Conservation (phyloP, 2,329 filamentous ascomycete genomes). For the Blastomyces gilchristii region DNA sequence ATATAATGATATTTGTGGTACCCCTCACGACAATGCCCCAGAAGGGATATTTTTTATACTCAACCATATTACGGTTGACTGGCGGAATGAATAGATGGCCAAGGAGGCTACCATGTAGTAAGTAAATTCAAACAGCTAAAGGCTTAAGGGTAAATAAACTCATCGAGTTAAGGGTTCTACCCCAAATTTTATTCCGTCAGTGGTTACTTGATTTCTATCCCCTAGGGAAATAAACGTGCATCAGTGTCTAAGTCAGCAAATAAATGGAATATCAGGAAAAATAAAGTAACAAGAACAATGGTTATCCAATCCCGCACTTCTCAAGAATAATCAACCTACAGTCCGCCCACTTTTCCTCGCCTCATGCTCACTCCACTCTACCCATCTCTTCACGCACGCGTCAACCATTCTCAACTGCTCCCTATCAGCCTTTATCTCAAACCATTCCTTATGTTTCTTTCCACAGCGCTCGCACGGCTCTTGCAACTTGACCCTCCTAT, state of each 20-base stretch:
- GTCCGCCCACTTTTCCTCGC: conserved; percentile 42
- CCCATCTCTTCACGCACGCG: conserved; percentile 72
- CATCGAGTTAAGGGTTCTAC: neutral
- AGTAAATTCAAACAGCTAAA: neutral
- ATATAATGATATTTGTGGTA: neutral
- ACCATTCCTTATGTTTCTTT: conserved; percentile 86
- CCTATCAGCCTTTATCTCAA: conserved; percentile 68
- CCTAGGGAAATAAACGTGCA: neutral
- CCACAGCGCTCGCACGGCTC: conserved; percentile 67
- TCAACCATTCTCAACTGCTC: conserved; percentile 59
- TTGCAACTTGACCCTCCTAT: conserved; percentile 45
- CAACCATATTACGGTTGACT: neutral
- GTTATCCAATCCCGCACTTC: neutral
- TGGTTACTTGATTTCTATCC: neutral
- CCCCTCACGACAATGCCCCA: neutral
- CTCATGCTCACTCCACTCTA: conserved; percentile 60
- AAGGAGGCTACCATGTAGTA: neutral
- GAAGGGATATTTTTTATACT: neutral
- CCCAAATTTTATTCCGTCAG: neutral
- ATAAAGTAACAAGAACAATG: neutral
- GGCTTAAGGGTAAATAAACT: neutral
- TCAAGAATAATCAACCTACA: neutral
- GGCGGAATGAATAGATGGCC: neutral
- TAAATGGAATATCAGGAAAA: neutral
- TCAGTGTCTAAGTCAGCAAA: neutral